Base-by-base conservation (phyloP, 2,329 filamentous ascomycete species). In the Clonostachys chloroleuca region DNA sequence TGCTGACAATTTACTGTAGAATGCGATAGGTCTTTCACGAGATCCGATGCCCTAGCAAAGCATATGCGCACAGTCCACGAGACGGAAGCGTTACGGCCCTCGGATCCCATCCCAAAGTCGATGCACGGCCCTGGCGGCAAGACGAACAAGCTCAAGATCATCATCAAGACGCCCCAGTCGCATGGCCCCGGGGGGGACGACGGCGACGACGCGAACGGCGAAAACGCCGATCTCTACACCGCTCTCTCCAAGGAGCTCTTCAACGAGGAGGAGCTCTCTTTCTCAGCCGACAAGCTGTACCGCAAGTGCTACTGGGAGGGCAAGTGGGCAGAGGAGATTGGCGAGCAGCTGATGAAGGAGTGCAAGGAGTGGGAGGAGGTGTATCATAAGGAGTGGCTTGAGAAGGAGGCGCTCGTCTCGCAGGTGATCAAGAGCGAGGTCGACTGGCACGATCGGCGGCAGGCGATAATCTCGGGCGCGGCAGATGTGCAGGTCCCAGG, bases 21-120 rank as follows among this genome's bases (percentile, higher is more conserved):
- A 79, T 99, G 94, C 70, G 94, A 99, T 64, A 87, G 92, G 51
- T 92, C 92, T 34, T 99, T 99, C 59, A 99, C 94, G 3, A 81
- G 94, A 54, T 96, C 92, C 20, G 94, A 99, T 60, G 94, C 94
- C 12, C 78, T 99, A 0, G 91, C 92, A 2, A 99, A 99, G 67
- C 94, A 99, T 65, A 97, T 97, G 90, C 87, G 94, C 57, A 97
- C 94, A 14, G 92, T 99, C 36, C 94, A 99, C 72, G 94, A 99
- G 65, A 96, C 92, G 5, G 94, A 99, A 69, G 88, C 90, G 14
- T 77, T 96, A 18, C 84, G 89, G n/a, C 87, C 89, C 5, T n/a
- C 36, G 36, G 84, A 92, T 61, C 83, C 86, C 3, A 81, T 89
- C 12, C 83, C 86, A 18, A 87, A 89, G 63, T 83, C 83, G 49